Percentiles rank a stretch among this genome's conserved stretches.
Conservation (phyloP, 331 rosid genomes). For the Ulmus americana region DNA sequence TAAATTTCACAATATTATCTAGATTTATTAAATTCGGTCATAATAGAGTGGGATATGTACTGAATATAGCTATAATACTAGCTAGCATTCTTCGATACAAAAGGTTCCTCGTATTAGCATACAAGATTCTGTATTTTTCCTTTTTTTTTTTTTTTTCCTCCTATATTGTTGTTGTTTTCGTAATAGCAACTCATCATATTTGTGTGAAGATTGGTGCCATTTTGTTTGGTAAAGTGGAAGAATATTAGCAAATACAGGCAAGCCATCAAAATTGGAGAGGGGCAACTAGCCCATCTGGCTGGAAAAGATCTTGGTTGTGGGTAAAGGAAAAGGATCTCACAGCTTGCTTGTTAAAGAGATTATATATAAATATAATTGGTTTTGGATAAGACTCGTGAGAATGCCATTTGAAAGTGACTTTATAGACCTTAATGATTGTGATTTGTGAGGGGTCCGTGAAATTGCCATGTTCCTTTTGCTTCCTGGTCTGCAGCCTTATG, state of each 20-base stretch:
- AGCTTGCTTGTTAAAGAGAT: background rate
- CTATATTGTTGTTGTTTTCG: too few species aligned
- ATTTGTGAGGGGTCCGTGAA: background rate
- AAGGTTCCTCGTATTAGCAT: too few species aligned
- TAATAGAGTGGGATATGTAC: too few species aligned
- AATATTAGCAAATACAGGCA: background rate
- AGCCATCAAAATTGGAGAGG: constrained; percentile 6
- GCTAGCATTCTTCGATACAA: too few species aligned
- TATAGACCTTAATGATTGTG: background rate
- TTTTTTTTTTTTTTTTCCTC: too few species aligned
- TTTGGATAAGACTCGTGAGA: background rate
- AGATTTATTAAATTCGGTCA: too few species aligned
- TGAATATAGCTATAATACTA: too few species aligned
- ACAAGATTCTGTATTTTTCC: too few species aligned
- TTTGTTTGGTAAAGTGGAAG: background rate
- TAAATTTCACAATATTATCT: too few species aligned
- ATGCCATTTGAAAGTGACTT: background rate
- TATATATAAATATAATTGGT: background rate
- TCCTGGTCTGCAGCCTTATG: background rate
- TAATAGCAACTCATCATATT: background rate
- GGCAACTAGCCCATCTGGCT: background rate
- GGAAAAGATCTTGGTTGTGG: background rate
- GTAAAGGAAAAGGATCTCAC: background rate
- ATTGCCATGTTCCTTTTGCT: constrained; percentile 3
- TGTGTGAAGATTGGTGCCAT: background rate